Percentiles rank a stretch among this genome's conserved stretches.
These are phyloP conservation scores for Metschnikowia bowlesiae DNA, from an alignment of 805 yeast species.

Conservation along the genomic window DNA sequence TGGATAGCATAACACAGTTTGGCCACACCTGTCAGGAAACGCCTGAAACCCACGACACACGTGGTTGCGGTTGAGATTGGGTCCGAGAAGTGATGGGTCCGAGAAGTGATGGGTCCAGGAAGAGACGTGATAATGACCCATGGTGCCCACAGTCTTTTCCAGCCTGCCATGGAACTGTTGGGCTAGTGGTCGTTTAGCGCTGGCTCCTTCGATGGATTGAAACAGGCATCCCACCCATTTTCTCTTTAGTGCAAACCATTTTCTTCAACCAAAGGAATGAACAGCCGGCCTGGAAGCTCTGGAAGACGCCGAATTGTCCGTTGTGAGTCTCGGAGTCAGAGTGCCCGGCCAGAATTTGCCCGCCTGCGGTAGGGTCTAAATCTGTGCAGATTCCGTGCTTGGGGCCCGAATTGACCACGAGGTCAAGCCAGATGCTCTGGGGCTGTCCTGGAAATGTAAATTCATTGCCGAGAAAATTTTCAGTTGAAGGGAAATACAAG, in stretches of 20 bases:
- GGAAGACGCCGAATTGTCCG: conserved; percentile 48
- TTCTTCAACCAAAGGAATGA: conserved; percentile 42
- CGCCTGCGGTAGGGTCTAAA: conserved; percentile 49
- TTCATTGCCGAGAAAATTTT: conserved; percentile 44
- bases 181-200: conserved; percentile 44
- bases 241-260: conserved; percentile 44
- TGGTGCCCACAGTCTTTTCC: conserved; percentile 37
- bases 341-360: conserved; percentile 56
- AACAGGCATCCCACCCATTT: conserved; percentile 51
- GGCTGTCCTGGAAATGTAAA: conserved; percentile 41
- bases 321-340: conserved; percentile 44
- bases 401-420: conserved; percentile 41
- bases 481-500: conserved; percentile 50
- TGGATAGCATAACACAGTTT: conserved; percentile 50
- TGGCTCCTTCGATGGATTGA: conserved; percentile 51
- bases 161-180: conserved; percentile 32
- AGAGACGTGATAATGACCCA: conserved; percentile 44
- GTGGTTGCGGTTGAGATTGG: conserved; percentile 44
- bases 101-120: too few species aligned
- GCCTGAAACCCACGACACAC: conserved; percentile 47
- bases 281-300: conserved; percentile 45
- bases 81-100: conserved; percentile 21
- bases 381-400: conserved; percentile 45
- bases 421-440: conserved; percentile 43
- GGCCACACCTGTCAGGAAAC: conserved; percentile 39